Base-by-base conservation (phyloP, 305 asterid genomes). In the Vinca major region DNA sequence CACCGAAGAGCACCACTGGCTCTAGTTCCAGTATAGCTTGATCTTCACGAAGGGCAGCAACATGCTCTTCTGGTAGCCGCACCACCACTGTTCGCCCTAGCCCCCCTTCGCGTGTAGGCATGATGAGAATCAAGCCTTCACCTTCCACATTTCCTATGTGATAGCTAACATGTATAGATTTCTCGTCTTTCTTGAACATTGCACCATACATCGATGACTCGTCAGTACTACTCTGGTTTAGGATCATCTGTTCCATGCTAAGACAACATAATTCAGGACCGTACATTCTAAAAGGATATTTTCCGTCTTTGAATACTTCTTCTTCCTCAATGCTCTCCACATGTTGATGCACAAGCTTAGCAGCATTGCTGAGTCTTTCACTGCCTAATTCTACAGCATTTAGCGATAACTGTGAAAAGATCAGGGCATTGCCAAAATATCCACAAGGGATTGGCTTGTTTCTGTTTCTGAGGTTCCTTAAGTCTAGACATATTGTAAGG, bases 71-170 rank as follows among this genome's bases (percentile, higher is more conserved):
- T 13, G 88, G 84, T 40, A 84, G 70, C n/a, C 62, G 69, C 37
- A 71, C 80, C 49, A 68, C 58, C 48, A 86, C 92, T 6, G 71
- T 74, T 19, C 86, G 77, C 20, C 80, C 84, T 1, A 68, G 50
- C 49, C 88, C 84, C 1, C 54, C 79, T 50, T 83, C 92, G 0
- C 74, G 65, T 53, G 84, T 78, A n/a, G 88, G 89, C 87, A 81
- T 81, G 64, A 86, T 84, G 67, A 81, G 57, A 21, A 86, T 80
- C 72, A 86, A 65, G 41, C 88, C 88, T 73, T 83, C 79, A 14
- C 86, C 79, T 8, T n/a, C 82, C 65, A 76, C 85, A 69, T 80
- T 81, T 75, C 84, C 84, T 72, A 82, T 73, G n/a, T 50, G 55
- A 56, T 74, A 86, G 70, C 85, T 84, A 70, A 82, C 88, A 43